Evolutionary conservation across 2,329 filamentous ascomycete genomes (phyloP), one percentile per base, ranked within the genome.

Genomic region (Ophiocordyceps australis): DNA sequence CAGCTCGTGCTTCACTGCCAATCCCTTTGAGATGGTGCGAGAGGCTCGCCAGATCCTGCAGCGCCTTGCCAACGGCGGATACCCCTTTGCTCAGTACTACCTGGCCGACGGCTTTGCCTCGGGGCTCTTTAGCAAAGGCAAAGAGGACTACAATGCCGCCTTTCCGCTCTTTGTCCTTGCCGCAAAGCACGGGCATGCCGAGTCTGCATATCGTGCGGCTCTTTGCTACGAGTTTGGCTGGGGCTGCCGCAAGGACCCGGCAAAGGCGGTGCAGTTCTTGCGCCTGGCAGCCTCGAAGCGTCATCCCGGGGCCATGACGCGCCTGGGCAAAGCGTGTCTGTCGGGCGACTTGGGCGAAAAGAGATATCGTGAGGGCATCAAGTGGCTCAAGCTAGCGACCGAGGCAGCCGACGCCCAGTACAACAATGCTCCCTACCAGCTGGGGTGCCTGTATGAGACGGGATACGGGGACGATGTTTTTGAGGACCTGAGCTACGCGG

Each of bases 161-260:
- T 95, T 95, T 44, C 78, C 82, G 7, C 69, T 95, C 17, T 98
- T 98, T 45, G 65, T 93, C 20, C 70, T 89, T 11, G 89, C 89
- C 7, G 86, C 81, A 41, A 98, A 95, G 55, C 89, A 94, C 52
- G 89, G 89, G 17, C 89, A 98, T 49, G 83, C 89, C 24, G 89
- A 98, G 56, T 89, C 89, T 29, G 85, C 76, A 19, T 98, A 94
- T 52, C 78, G 89, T 28, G 77, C 86, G 27, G 89, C 79, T 11
- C 62, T 98, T 29, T 94, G 85, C 56, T 95, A 95, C 54, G 89
- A 98, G 50, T 95, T 94, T 50, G 89, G 85, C 33, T 98, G 89
- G 89, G 89, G 89, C 21, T 91, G 77, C 41, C 74, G 82, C 30
- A 82, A 82, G 42, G 83, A 94, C 42, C 77, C 79, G 30, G 71